These are phyloP conservation scores for Solanum habrochaites DNA, from an alignment of 257 asterid genomes.

Conservation along the genomic window DNA sequence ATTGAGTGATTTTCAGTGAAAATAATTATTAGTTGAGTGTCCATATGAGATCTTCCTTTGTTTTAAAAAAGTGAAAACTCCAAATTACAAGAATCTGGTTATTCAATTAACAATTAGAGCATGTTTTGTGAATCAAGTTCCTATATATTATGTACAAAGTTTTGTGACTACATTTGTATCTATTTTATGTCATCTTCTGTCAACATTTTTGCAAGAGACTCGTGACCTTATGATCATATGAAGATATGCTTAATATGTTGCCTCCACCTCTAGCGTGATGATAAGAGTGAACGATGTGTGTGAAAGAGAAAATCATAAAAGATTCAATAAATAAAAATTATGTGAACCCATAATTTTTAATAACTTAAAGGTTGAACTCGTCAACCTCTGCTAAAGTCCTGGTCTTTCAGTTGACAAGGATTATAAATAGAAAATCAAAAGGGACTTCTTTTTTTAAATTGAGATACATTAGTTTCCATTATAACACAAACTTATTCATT, in stretches of 20 bases:
- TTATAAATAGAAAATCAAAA: not conserved
- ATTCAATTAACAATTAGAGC: not conserved
- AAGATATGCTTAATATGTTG: not conserved
- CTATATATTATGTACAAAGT: not conserved
- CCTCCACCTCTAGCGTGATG: not conserved
- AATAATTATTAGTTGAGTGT: too few relatives aligned
- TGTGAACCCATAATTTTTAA: too few relatives aligned
- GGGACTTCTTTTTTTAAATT: not conserved
- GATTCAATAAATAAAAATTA: too few relatives aligned
- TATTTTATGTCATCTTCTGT: not conserved
- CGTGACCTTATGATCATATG: not conserved
- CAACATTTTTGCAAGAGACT: not conserved
- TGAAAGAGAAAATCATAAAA: too few relatives aligned
- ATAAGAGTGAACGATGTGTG: too few relatives aligned
- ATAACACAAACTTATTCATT: not conserved
- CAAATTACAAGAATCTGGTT: not conserved
- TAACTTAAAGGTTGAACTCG: too few relatives aligned
- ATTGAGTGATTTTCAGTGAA: too few relatives aligned
- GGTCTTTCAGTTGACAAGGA: not conserved
- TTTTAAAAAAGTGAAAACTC: not conserved
- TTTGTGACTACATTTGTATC: not conserved
- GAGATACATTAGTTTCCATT: not conserved
- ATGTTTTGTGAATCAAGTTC: not conserved
- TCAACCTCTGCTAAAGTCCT: not conserved
- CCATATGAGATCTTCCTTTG: not conserved